Base-by-base conservation (phyloP, 1,139 yeast species). In the Candida pseudoviswanathii region DNA sequence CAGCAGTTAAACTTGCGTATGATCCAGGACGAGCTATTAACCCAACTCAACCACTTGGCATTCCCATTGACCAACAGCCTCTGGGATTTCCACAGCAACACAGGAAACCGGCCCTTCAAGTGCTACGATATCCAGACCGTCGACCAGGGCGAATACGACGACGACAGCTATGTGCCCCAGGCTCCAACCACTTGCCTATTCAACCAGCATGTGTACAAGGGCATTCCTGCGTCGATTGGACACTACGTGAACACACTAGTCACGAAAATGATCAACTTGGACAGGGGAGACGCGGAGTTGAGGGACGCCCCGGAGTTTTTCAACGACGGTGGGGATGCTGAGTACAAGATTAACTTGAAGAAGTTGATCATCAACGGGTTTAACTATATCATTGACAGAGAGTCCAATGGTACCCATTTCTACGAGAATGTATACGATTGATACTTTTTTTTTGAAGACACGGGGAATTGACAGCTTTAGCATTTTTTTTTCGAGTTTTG, bases 241-340 rank as follows among this genome's bases (percentile, higher is more conserved):
- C 81, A 76, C 54, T 75, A 64, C 51, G 51, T 72, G 24, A 65
- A 71, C 44, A 70, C 65, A 43, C 54, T 72, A 24, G 60, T 75
- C 16, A 55, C 63, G 11, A 59, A 57, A 26, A 57, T 73, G 60
- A 59, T 68, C 38, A 67, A 68, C 48, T 64, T 76, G 49, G 65
- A 73, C 52, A 56, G 81, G 27, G 81, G 80, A 0, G 64, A 75
- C 54, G 80, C 81, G 0, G 81, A 76, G 54, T 54, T 47, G 5
- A 45, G 47, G 26, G 51, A 47, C 30, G 52, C 45, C 21, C 57
- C 52, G 39, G 49, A 49, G 11, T 40, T 41, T 10, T 65, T 66
- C 6, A 65, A 66, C 9, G 72, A 66, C 44, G 78, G 72, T 45
- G 76, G 75, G 9, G 69, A 63, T 50, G 55, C 58, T 10, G 55